Evolutionary conservation across 2,329 filamentous ascomycete genomes (phyloP).

Genomic region (Tolypocladium tropicale): DNA sequence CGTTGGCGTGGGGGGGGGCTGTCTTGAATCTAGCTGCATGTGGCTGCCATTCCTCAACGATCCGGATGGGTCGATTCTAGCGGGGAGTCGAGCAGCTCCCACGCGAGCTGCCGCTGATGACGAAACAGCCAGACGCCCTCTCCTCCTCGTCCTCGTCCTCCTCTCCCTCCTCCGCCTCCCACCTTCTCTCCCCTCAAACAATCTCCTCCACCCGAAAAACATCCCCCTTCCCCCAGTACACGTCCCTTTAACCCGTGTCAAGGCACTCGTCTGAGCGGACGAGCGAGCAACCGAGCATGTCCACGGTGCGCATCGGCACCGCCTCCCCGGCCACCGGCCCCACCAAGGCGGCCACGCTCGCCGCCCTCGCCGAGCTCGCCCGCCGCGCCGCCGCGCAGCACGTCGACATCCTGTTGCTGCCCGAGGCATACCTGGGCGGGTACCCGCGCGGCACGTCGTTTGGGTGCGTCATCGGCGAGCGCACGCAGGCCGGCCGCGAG

Average conservation of each 20-base stretch:
- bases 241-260: too few species aligned
- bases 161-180: not conserved
- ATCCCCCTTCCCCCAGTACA: not conserved
- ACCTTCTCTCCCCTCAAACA: too few species aligned
- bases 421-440: constrained; percentile 85
- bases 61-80: not conserved
- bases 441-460: constrained; percentile 79
- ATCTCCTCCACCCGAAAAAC: not conserved
- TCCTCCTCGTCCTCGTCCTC: not conserved
- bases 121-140: not conserved
- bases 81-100: not conserved
- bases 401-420: constrained; percentile 70
- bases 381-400: constrained; percentile 44
- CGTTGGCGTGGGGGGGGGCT: not conserved
- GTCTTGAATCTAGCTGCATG: not conserved
- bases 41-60: not conserved
- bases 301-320: constrained; percentile 41
- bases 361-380: constrained; percentile 53
- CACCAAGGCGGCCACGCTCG: constrained; percentile 50
- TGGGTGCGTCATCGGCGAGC: constrained; percentile 62
- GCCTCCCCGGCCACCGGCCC: constrained; percentile 42
- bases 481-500: constrained; percentile 60
- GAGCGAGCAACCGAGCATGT: constrained; percentile 6
- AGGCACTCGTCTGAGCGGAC: not conserved
- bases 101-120: not conserved